Evolutionary conservation across 441 rosid species (phyloP).

Genomic region (Isatis lusitanica): DNA sequence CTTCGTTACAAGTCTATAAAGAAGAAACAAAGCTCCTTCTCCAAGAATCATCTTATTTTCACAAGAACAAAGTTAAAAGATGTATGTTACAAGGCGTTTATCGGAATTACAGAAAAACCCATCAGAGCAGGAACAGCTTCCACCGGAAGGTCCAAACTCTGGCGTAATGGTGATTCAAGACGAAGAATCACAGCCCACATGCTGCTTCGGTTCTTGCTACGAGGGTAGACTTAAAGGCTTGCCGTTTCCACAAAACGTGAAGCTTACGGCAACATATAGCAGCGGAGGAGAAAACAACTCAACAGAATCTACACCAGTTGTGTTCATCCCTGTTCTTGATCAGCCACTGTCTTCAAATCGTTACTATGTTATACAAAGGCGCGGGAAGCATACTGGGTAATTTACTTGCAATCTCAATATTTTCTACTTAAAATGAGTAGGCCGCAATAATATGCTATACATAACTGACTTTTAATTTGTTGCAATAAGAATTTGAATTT

Average conservation of each 20-base stretch:
- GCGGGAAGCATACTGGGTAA: slow-evolving; percentile 49
- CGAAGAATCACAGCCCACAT: slow-evolving; percentile 50
- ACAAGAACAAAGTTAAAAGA: slow-evolving; percentile 2
- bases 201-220: slow-evolving; percentile 50
- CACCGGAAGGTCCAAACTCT: slow-evolving; percentile 58
- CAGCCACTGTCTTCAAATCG: slow-evolving; percentile 54
- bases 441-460: too few relatives aligned
- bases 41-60: too few relatives aligned
- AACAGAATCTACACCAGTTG: background rate
- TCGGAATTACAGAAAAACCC: slow-evolving; percentile 43
- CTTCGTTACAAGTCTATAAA: too few relatives aligned
- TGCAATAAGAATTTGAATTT: too few relatives aligned
- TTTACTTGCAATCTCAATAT: background rate
- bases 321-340: slow-evolving; percentile 56
- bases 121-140: slow-evolving; percentile 6
- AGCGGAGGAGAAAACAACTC: too few relatives aligned
- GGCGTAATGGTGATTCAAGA: slow-evolving; percentile 57
- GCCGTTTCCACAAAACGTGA: slow-evolving; percentile 60
- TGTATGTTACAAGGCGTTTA: slow-evolving; percentile 62
- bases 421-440: too few relatives aligned
- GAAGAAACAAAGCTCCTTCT: background rate
- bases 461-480: too few relatives aligned
- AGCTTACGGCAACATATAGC: slow-evolving; percentile 10
- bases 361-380: slow-evolving; percentile 45
- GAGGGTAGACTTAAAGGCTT: slow-evolving; percentile 32